Evolutionary conservation across 1,284 basidiomycete genomes (phyloP), one percentile per base, ranked within the genome.

Genomic region (Tremellales sp.): DNA sequence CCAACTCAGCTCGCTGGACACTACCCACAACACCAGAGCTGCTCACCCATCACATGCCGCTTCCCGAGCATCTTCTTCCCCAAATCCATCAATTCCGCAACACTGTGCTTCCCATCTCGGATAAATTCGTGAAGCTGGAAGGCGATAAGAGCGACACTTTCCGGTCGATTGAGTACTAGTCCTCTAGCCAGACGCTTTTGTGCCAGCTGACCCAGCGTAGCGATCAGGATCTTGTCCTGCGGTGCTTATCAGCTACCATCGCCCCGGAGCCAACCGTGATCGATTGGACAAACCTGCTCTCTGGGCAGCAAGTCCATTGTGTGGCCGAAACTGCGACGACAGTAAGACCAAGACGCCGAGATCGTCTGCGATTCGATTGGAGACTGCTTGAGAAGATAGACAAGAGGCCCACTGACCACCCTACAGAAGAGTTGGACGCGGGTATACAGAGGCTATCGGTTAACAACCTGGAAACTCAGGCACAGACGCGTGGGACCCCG

Each of bases 181-280:
- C 94, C 96, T 21, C 94, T 81, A 4, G 94, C 93, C 8, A 99
- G 84, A 22, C 96, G 86, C 63, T 90, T 87, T 75, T 98, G 94
- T 2, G 96, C 92, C 7, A 98, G 81, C 51, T 81, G 82, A 17
- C 92, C 92, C 23, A 87, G 82, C 80, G 89, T 65, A 36, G 70
- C 57, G 40, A 78, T 57, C 29, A 77, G 53, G 49, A 77, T 70
- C 53, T 78, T 78, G 65, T 77, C 76, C 73, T 75, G 54, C 10
- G 5, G n/a, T 17, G 36, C 51, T 19, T 50, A 26, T 3, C 6
- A 43, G 22, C 27, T 5, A 12, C 17, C 22, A 15, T 17, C n/a
- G 21, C 13, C 21, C n/a, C 15, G 13, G 29, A 33, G 24, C 40
- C 10, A 12, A 12, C 40, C 13, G 41, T 12, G 41, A 43, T 23